Evolutionary conservation across 495 filamentous ascomycete species (phyloP), one percentile per base, ranked within the genome.

Genomic region (Chaetomidium leptoderma): DNA sequence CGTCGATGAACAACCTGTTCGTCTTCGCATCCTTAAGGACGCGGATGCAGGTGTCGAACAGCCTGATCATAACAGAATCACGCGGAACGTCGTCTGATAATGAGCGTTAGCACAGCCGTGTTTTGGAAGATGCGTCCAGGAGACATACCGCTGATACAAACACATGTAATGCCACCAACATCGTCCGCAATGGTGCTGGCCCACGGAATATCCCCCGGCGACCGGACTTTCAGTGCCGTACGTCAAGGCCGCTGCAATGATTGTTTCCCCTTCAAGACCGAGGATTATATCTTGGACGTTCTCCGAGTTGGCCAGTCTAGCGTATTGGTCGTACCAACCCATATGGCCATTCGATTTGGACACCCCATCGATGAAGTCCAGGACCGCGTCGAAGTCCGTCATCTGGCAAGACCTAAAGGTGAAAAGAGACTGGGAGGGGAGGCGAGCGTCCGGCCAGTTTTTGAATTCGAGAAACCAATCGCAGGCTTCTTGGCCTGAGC

Each of bases 141-240:
- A 16, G 30, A 33, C 21, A 24, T 55, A 79, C 82, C 76, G 64
- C 67, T 66, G 61, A 84, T 78, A 65, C 81, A 82, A 45, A 86
- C 72, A 62, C 83, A 86, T 39, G 81, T 79, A 39, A 84, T 73
- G 17, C 83, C 82, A 26, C 82, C 83, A 49, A 84, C 74, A 60
- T 82, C 76, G 33, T 73, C 72, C 21, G 75, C 77, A 60, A 84
- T 78, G 55, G 71, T 74, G 52, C 71, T 68, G 23, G 79, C 77
- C 83, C 83, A 86, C 8, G 83, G 83, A 29, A 85, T 68, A 65
- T 85, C 81, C 32, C n/a, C 73, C 74, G 11, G 75, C 74, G 23
- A 78, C 74, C 14, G 75, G 74, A 60, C 80, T 82, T 26, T 75
- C 79, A 43, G 75, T 75, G 24, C 72, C 75, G 57, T 82, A 86